Evolutionary conservation across 2,329 filamentous ascomycete genomes (phyloP).

Genomic region (Akanthomyces lecanii): DNA sequence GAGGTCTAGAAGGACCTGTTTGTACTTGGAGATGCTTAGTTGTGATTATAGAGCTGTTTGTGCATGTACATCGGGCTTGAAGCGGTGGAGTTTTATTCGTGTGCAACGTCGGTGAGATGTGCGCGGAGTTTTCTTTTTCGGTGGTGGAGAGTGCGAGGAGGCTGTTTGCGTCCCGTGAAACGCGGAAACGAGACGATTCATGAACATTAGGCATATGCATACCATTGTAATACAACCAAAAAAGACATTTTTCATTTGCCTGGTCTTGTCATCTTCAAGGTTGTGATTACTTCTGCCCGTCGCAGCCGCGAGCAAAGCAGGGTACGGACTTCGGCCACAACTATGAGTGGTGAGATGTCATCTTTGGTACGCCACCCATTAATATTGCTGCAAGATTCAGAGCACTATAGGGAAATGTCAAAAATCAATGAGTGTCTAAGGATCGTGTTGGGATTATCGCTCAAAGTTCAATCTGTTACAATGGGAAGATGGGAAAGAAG

Average conservation of each 20-base stretch:
- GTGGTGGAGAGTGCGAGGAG: background rate
- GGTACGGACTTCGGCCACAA: too few species aligned
- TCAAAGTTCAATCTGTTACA: too few species aligned
- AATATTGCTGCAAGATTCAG: too few species aligned
- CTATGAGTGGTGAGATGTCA: too few species aligned
- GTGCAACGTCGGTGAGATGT: background rate
- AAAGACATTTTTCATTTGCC: background rate
- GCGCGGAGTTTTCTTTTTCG: background rate
- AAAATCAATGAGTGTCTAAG: too few species aligned
- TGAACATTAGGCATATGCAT: slow-evolving; percentile 14
- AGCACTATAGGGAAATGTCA: too few species aligned
- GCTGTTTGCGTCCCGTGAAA: background rate
- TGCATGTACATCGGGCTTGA: background rate
- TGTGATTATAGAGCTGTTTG: background rate
- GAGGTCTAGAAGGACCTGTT: slow-evolving; percentile 23
- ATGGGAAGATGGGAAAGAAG: too few species aligned
- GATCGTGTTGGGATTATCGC: too few species aligned
- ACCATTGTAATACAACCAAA: slow-evolving; percentile 11
- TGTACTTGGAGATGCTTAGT: background rate
- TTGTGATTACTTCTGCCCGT: too few species aligned
- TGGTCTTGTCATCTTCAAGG: too few species aligned
- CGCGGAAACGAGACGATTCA: slow-evolving; percentile 11
- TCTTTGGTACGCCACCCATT: too few species aligned
- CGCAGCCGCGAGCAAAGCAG: too few species aligned
- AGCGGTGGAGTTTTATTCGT: slow-evolving; percentile 1